A percentile compares a stretch with the other conserved stretches of the same genome.
Conservation (phyloP, 2,329 filamentous ascomycete genomes). For the Calcarisporium arbuscula region DNA sequence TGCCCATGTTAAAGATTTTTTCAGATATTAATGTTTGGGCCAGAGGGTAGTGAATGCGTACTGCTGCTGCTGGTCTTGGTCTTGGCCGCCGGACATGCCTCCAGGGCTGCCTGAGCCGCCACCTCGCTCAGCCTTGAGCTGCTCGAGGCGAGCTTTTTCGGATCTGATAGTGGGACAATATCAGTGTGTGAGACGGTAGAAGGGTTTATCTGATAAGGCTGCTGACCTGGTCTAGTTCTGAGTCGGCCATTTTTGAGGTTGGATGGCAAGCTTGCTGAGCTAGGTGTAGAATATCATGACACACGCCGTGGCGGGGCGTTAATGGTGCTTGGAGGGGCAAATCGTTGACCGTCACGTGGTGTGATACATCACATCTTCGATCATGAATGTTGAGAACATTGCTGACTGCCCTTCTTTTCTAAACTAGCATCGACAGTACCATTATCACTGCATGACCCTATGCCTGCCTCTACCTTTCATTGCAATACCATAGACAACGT, state of each 20-base stretch:
- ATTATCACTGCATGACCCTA: too few species aligned
- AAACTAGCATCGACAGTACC: too few species aligned
- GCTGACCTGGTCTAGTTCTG: slow-evolving; percentile 30
- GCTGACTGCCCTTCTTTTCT: too few species aligned
- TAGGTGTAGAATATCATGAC: too few species aligned
- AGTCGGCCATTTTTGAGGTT: slow-evolving; percentile 32
- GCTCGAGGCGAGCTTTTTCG: slow-evolving; percentile 85
- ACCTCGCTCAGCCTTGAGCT: slow-evolving; percentile 71
- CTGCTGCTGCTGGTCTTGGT: slow-evolving; percentile 56
- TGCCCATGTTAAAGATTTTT: neutral
- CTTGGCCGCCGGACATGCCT: slow-evolving; percentile 32
- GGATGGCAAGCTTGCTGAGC: neutral
- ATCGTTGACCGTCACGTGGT: too few species aligned
- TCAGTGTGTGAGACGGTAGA: slow-evolving; percentile 1
- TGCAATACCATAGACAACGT: too few species aligned
- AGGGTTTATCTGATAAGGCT: slow-evolving; percentile 19
- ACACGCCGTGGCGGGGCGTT: slow-evolving; percentile 4
- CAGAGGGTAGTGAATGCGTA: slow-evolving; percentile 13
- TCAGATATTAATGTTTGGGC: neutral
- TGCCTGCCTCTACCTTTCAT: too few species aligned
- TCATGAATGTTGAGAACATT: too few species aligned
- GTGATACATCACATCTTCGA: too few species aligned
- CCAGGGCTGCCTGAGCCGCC: slow-evolving; percentile 38
- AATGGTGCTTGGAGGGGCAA: slow-evolving; percentile 18
- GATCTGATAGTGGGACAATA: too few species aligned